Evolutionary conservation across 2,329 filamentous ascomycete genomes (phyloP).

Genomic region (Alternaria triticimaculans): DNA sequence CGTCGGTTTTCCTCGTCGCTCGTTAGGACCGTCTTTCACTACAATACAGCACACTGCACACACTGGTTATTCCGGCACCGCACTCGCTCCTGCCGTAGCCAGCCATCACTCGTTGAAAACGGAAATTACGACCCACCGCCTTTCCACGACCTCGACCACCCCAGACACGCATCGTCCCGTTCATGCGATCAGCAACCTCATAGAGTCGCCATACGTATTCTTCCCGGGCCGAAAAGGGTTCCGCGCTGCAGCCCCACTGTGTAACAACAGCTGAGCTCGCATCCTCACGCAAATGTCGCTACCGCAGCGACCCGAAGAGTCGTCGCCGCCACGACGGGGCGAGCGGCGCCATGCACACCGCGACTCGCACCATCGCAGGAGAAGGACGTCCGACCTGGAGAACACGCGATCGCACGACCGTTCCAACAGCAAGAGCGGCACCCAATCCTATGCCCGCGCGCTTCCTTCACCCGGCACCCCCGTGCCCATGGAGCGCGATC

Average conservation of each 20-base stretch:
- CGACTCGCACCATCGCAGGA: constrained; percentile 60
- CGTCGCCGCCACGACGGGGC: constrained; percentile 62
- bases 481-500: constrained; percentile 57
- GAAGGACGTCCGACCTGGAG: constrained; percentile 71
- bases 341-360: constrained; percentile 62
- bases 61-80: constrained; percentile 8
- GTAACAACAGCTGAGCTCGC: constrained; percentile 26
- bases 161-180: neutral
- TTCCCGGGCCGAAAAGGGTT: constrained; percentile 6
- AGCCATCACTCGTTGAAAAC: constrained; percentile 38
- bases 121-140: constrained; percentile 9
- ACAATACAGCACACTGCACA: neutral
- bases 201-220: constrained; percentile 15
- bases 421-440: constrained; percentile 48
- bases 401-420: constrained; percentile 58
- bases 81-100: constrained; percentile 22
- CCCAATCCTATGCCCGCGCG: constrained; percentile 49
- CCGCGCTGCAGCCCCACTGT: constrained; percentile 12
- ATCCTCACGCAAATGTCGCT: constrained; percentile 53
- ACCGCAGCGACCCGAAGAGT: constrained; percentile 66
- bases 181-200: constrained; percentile 4
- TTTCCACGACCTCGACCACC: neutral
- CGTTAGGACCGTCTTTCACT: constrained; percentile 23
- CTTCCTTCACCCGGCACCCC: constrained; percentile 55
- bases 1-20: constrained; percentile 23